Base-by-base conservation (phyloP, 139 green algal genomes). In the Bryopsis sp. region DNA sequence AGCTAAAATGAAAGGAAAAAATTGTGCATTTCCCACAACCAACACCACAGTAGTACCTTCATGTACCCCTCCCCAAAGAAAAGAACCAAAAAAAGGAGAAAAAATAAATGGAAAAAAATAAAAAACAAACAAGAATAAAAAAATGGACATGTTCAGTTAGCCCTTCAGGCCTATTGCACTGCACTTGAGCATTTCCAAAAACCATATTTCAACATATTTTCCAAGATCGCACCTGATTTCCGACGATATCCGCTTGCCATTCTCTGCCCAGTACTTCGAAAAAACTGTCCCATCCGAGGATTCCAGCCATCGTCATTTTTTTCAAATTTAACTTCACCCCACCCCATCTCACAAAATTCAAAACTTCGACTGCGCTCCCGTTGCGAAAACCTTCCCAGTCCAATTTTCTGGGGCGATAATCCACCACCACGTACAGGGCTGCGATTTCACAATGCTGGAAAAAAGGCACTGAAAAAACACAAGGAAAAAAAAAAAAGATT, bases 281-380 rank as follows among this genome's bases (percentile, higher is more conserved):
- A 2, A 90, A 50, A 6, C 70, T 73, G 5, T 81, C 74, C 79
- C 77, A 89, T 29, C 83, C 86, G 11, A 77, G 46, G 48, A 87
- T 43, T 2, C 85, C 86, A 5, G 59, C 64, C 37, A 89, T 74
- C 39, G 48, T 33, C 62, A 89, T 60, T 2, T 59, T 63, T 8
- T 75, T 76, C 28, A 88, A 72, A 22, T 61, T 31, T 36, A 92
- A 62, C 47, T 78, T 75, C n/a, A 92, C 76, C 0, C 81, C 83
- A 2, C 81, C 83, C 81, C 83, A 88, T 31, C 82, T 82, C 60
- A 89, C 80, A 60, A 92, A 58, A 67, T 91, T 91, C 2, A 89
- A 48, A n/a, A 91, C 74, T 78, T 90, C 84, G 29, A 78, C 19
- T 28, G 85, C 60, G 19, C 61, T 74, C 7, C 85, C 83, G 34